Conservation (phyloP, 768 basidiomycete species). For the Lactifluus pinguis region DNA sequence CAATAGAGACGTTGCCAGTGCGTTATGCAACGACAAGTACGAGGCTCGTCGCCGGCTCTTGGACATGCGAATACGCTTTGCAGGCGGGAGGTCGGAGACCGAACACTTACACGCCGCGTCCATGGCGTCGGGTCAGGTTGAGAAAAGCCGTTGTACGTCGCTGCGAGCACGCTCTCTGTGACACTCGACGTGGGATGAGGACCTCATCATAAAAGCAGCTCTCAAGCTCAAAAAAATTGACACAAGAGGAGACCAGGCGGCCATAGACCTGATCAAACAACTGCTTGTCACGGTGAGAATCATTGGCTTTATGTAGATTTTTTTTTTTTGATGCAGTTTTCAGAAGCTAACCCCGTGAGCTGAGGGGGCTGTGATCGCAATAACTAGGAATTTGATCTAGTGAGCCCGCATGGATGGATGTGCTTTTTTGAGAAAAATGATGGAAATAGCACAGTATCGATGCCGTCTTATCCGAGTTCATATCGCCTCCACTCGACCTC, state of each 20-base stretch:
- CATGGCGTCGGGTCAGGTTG: conserved; percentile 56
- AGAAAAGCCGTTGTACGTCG: conserved; percentile 37
- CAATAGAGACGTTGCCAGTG: conserved; percentile 42
- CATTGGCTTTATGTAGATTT: neutral
- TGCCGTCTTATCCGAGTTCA: conserved; percentile 77
- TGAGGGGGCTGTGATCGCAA: neutral
- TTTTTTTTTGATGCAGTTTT: neutral
- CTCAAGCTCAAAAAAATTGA: neutral
- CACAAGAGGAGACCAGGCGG: neutral
- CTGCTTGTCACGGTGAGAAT: neutral
- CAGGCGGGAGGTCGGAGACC: neutral
- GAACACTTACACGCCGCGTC: conserved; percentile 49
- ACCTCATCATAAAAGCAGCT: neutral
- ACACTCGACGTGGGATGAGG: neutral
- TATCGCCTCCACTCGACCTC: conserved; percentile 59
- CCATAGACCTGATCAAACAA: neutral
- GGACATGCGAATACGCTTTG: neutral
- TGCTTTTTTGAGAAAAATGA: neutral
- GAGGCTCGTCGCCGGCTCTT: conserved; percentile 38
- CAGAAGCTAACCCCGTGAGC: neutral
- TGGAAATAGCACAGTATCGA: conserved; percentile 30
- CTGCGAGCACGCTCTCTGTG: conserved; percentile 34
- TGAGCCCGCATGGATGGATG: neutral
- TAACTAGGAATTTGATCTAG: neutral
- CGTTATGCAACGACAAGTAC: conserved; percentile 56